Base-by-base conservation (phyloP, 2,329 filamentous ascomycete species). In the Curvularia spicifera region DNA sequence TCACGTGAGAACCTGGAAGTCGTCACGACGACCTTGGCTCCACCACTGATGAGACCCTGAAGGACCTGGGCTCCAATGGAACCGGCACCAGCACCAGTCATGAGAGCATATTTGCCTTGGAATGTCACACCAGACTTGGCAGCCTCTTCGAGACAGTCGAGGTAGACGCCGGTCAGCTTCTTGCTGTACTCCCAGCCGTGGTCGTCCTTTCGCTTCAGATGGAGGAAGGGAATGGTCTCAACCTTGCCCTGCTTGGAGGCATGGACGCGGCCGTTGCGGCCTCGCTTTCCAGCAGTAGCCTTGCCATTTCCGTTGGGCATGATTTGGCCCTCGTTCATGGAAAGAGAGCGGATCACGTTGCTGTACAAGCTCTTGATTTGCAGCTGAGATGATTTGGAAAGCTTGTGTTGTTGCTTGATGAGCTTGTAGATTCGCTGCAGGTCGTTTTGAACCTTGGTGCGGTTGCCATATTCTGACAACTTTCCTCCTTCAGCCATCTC, bases 121-220 rank as follows among this genome's bases (percentile, higher is more conserved):
- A 96, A 99, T 46, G 89, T 95, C 59, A 99, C 88, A 77, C 95
- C 95, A 55, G 87, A 84, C 71, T 88, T 90, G 65, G 95, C 95
- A 65, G 93, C 93, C 63, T 93, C 87, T 81, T 97, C 93, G 31
- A 99, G 81, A 62, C 92, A 93, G 76, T 97, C 92, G 33, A 99
- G 87, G 77, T 99, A 99, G 68, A 93, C 80, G 56, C 91, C 91
- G 24, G 95, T 98, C 57, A 99, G 86, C 83, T 96, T 97, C 86
- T 98, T 99, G 87, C 92, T 98, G 83, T 98, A 99, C 74, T 98
- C 93, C 95, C 95, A 99, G 61, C 94, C 94, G 72, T 97, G 90
- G 61, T 93, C 87, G 53, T 91, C 88, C 80, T 96, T 96, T 78
- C 92, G 91, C 86, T 97, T 97, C 57, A 99, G 83, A 77, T 99